Base-by-base conservation (phyloP, 371 early-diverging fungal genomes). In the Mortierella sp. region DNA sequence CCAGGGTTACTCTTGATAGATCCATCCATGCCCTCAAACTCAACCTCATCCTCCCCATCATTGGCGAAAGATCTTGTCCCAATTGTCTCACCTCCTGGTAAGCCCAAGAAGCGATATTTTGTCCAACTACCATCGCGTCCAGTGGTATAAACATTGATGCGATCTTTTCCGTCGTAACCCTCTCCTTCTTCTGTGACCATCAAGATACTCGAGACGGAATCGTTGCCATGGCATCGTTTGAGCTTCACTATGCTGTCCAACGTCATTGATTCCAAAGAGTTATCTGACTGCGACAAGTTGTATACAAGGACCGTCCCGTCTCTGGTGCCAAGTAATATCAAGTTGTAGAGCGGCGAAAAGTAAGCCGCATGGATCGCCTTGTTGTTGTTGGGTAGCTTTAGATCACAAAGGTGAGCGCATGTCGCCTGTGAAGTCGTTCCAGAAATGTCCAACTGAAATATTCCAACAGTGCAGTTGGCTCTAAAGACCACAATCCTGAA, bases 51-150 rank as follows among this genome's bases (percentile, higher is more conserved):
- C 8, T 54, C 56, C 6, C 67, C 79, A 1, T 62, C 63, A n/a
- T 68, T 71, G 0, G 58, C 30, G 6, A 28, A 43, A 28, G 62
- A 57, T 1, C 32, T 51, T 0, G 67, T 58, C 9, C 64, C 80
- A 39, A 56, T 12, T n/a, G 19, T 28, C 32, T 81, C 70, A 17
- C 64, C 67, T 19, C 64, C 65, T 24, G 63, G 32, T 21, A 81
- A 49, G 21, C 71, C 78, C 27, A 63, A 56, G n/a, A 90, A 78
- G n/a, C 88, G 80, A 55, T 88, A 89, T 34, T 87, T 83, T 23
- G 83, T 83, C 79, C 83, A 91, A 30, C 83, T 82, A 1, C 92
- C 92, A 78, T 92, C 92, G 8, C 92, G 83, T 5, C 92, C 92
- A 6, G 89, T 86, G 2, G 90, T 85, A 69, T 84, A 89, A 23